Evolutionary conservation across 2,329 filamentous ascomycete species (phyloP), one percentile per base, ranked within the genome.

Genomic region (Zymoseptoria pseudotritici): DNA sequence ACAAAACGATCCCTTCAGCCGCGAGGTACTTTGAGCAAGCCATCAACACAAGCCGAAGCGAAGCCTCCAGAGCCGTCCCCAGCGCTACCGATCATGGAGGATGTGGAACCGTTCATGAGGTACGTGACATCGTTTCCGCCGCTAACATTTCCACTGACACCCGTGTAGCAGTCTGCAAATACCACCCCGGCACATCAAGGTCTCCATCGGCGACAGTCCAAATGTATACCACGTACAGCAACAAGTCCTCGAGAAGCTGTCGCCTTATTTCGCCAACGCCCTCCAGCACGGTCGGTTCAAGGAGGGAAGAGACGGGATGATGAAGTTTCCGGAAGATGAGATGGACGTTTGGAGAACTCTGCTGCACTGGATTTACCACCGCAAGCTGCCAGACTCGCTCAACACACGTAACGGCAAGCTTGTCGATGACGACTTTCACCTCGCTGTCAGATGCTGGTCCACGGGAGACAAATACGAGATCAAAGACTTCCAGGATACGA

Each of bases 381-480:
- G 50, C 20, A 36, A 13, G 1, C n/a, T 58, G 13, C 56, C 59
- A 4, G 4, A 54, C 0, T n/a, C 17, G 2, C 8, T 24, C 11
- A 17, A 5, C 11, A 2, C 11, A 17, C 11, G 4, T 3, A 22
- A 31, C 4, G 11, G 36, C 11, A 11, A 4, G 10, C 29, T 57
- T 21, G 31, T 17, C 6, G 42, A 22, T 2, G 46, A 22, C 3
- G 10, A 31, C 8, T 4, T 52, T 13, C 50, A n/a, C 3, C 50
- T 50, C n/a, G 31, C 52, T 3, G 42, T 56, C 13, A 58, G 51
- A 29, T 57, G 56, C 49, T 64, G 61, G 60, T 24, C 42, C 0
- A 49, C 58, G 2, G 61, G 58, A 4, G 61, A 63, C 55, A 63
- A 60, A n/a, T 63, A 62, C 22, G 56, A 42, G 8, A 56, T 63